Base-by-base conservation (phyloP, 75 land plant genomes). In the Gnetum montanum region DNA sequence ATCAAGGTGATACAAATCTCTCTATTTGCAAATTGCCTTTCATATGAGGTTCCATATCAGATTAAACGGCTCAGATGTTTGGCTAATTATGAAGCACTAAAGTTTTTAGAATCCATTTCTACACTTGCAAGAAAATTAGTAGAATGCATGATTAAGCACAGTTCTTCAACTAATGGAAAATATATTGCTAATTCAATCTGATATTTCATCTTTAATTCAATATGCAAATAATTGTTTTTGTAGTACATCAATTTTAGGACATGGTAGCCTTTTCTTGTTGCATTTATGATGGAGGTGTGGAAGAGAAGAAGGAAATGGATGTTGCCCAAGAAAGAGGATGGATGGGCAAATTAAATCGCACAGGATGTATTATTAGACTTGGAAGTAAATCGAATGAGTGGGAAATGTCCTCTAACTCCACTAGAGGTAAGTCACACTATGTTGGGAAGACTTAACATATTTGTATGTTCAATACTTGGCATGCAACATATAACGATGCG, bases 261-360 rank as follows among this genome's bases (percentile, higher is more conserved):
- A 95, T 95, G 99, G 97, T 95, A 46, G 99, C 99, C 22, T 95
- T 95, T 68, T 95, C 99, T 1, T 87, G 96, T 31, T 95, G 99
- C 65, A 56, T 84, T n/a, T 95, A 70, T 81, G 83, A 90, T 71
- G 97, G 97, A 31, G 93, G 85, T 4, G 62, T 76, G 44, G 58
- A 76, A 59, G 99, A 95, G 44, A 79, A 60, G 43, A 51, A 44
- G 26, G 81, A 79, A 31, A 73, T 95, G 81, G 72, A 68, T 66
- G 81, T 73, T 51, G 92, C 97, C 31, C 80, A 97, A 45, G 99
- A 95, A 55, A 78, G 70, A 71, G 85, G 88, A 12, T 95, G 99
- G 99, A 75, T 66, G 58, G 99, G 99, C 26, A 95, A 95, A 62
- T 95, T 95, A 60, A 95, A 81, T 16, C 78, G 65, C 60, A 86